Percentiles rank a stretch among this genome's conserved stretches.
Evolutionary conservation across 768 basidiomycete species (phyloP).

Genomic region (Mycena rosella): DNA sequence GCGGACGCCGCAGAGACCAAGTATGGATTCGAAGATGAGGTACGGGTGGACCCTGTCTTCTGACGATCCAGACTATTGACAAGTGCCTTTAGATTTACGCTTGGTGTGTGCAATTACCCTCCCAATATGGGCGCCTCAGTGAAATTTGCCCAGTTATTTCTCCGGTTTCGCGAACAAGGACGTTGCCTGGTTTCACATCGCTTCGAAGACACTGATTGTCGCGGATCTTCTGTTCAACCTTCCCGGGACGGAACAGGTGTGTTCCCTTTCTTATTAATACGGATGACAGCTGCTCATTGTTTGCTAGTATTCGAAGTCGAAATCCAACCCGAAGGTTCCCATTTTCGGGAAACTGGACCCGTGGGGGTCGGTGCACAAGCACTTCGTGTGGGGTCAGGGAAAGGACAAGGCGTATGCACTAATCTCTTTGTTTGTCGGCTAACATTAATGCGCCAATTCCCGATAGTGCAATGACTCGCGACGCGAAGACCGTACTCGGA

Average conservation of each 20-base stretch:
- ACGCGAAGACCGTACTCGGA: constrained; percentile 70
- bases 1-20: constrained; percentile 68
- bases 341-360: constrained; percentile 51
- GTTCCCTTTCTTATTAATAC: background rate
- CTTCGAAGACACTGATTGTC: constrained; percentile 79
- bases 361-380: constrained; percentile 50
- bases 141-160: constrained; percentile 66
- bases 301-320: constrained; percentile 56
- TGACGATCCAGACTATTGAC: constrained; percentile 29
- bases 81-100: constrained; percentile 55
- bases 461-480: constrained; percentile 68
- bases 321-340: constrained; percentile 39
- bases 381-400: constrained; percentile 49
- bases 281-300: background rate
- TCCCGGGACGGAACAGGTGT: constrained; percentile 80
- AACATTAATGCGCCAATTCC: constrained; percentile 19
- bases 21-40: constrained; percentile 86
- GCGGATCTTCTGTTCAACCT: constrained; percentile 91
- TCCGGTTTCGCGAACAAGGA: constrained; percentile 82
- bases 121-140: background rate
- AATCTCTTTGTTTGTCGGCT: background rate
- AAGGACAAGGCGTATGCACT: constrained; percentile 54
- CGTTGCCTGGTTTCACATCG: constrained; percentile 82
- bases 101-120: constrained; percentile 49
- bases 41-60: constrained; percentile 35